Evolutionary conservation across 352 stramenopile genomes (phyloP).

Genomic region (Thraustotheca clavata): DNA sequence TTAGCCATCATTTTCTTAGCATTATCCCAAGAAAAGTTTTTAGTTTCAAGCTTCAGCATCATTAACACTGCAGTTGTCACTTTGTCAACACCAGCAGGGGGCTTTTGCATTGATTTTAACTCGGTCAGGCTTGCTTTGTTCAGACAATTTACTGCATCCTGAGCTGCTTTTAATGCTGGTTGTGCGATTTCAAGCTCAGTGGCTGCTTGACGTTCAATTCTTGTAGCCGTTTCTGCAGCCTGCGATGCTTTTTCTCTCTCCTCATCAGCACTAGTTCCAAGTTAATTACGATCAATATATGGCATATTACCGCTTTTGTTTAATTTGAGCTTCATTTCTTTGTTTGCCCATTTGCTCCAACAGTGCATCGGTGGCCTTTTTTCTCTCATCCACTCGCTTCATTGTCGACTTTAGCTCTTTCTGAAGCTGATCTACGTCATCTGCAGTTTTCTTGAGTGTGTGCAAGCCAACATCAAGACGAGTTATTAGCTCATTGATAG

Average conservation of each 20-base stretch:
- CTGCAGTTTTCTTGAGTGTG: conserved; percentile 75
- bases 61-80: conserved; percentile 87
- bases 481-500: conserved; percentile 53
- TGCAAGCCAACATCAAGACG: conserved; percentile 76
- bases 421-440: conserved; percentile 71
- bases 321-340: conserved; percentile 79
- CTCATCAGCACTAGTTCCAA: conserved; percentile 46
- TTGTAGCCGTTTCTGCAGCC: conserved; percentile 52
- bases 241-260: conserved; percentile 63
- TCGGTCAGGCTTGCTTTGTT: conserved; percentile 85
- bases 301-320: conserved; percentile 32
- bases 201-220: conserved; percentile 60
- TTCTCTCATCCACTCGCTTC: conserved; percentile 87
- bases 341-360: conserved; percentile 87
- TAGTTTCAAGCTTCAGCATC: conserved; percentile 90
- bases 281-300: not conserved
- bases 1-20: conserved; percentile 96
- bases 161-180: conserved; percentile 68
- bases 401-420: conserved; percentile 82
- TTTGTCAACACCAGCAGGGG: conserved; percentile 80
- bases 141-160: conserved; percentile 83
- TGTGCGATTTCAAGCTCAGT: conserved; percentile 72
- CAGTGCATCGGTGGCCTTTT: conserved; percentile 76
- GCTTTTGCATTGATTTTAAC: conserved; percentile 84
- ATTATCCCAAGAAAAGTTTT: conserved; percentile 92